Conservation (phyloP, 169 alveolate species). For the Eimeria tenella region DNA sequence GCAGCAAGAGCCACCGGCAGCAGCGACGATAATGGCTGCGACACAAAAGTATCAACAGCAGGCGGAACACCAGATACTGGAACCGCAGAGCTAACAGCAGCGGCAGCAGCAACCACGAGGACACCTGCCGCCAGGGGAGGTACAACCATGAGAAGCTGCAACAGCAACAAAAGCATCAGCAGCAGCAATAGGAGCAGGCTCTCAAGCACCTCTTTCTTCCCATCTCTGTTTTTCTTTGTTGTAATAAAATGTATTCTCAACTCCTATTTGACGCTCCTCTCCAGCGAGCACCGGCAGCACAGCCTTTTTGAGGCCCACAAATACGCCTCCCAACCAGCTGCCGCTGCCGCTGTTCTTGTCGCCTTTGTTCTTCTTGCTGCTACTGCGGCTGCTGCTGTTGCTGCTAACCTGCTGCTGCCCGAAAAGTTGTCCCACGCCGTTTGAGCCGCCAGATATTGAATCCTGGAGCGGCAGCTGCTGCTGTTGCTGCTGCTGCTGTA, state of each 20-base stretch:
- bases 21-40: too few species aligned
- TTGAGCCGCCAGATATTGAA: not conserved
- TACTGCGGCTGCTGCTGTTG: not conserved
- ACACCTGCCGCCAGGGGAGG: too few species aligned
- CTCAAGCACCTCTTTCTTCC: constrained; percentile 79
- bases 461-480: not conserved
- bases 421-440: not conserved
- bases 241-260: constrained; percentile 81
- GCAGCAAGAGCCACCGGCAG: too few species aligned
- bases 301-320: constrained; percentile 80
- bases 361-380: not conserved
- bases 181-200: not conserved
- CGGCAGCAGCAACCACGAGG: too few species aligned
- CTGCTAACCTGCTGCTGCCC: not conserved
- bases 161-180: too few species aligned
- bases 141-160: not conserved
- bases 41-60: too few species aligned
- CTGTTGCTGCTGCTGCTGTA: not conserved
- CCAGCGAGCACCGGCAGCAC: constrained; percentile 47
- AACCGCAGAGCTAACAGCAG: too few species aligned
- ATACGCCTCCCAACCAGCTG: constrained; percentile 76
- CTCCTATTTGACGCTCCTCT: constrained; percentile 83
- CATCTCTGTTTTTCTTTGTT: constrained; percentile 80
- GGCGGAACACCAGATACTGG: too few species aligned
- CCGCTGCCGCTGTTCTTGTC: not conserved